These are phyloP conservation scores for Saraca asoca DNA, from an alignment of 331 rosid species.

Conservation along the genomic window DNA sequence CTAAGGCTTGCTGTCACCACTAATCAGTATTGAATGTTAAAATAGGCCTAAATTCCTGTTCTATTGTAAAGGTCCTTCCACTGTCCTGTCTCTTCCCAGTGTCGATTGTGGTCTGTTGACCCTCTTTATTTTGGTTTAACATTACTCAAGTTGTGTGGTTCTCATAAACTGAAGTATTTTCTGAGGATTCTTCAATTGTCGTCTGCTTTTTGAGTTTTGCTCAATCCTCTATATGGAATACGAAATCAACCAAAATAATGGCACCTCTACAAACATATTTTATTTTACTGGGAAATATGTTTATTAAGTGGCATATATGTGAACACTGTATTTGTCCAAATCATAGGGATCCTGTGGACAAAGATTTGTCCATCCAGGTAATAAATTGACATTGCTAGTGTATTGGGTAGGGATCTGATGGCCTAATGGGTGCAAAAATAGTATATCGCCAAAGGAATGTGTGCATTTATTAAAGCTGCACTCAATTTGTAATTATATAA, in stretches of 20 bases:
- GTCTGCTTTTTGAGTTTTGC: constrained; percentile 7
- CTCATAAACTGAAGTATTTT: constrained; percentile 14
- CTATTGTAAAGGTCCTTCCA: background rate
- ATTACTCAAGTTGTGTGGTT: constrained; percentile 2
- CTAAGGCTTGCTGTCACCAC: background rate
- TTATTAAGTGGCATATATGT: constrained; percentile 7
- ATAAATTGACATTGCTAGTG: too few species aligned
- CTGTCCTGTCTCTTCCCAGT: background rate
- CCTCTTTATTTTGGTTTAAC: constrained; percentile 20
- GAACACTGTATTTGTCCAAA: too few species aligned
- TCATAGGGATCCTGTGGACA: too few species aligned
- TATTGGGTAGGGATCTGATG: too few species aligned
- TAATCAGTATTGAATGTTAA: constrained; percentile 16
- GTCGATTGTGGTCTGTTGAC: constrained; percentile 3
- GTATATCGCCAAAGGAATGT: constrained; percentile 18
- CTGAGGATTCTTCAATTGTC: constrained; percentile 11
- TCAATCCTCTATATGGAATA: background rate
- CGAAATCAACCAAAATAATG: background rate
- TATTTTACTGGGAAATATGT: constrained; percentile 1
- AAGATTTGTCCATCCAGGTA: too few species aligned
- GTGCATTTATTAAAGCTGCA: constrained; percentile 6
- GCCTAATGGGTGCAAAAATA: constrained; percentile 4
- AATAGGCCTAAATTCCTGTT: constrained; percentile 16
- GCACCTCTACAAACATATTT: constrained; percentile 9
- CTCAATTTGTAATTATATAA: constrained; percentile 16